Evolutionary conservation across 106 monocot genomes (phyloP).

Genomic region (Platanthera guangdongensis): DNA sequence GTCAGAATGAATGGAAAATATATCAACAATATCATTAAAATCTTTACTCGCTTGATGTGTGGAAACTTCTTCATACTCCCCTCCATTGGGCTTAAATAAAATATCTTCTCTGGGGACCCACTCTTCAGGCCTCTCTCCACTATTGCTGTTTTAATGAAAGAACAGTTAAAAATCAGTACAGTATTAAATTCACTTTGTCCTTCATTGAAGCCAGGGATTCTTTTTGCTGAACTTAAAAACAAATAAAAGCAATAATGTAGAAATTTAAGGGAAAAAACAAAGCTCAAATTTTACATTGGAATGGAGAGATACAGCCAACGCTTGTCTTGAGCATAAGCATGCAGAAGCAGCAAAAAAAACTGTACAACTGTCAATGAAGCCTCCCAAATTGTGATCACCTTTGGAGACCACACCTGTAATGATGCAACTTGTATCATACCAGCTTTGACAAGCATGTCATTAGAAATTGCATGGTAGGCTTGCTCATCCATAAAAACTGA

Average conservation of each 20-base stretch:
- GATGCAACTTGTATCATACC: background rate
- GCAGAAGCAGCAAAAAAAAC: constrained; percentile 66
- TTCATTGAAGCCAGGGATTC: background rate
- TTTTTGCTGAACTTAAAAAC: background rate
- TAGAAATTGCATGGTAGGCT: no score
- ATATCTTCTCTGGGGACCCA: constrained; percentile 56
- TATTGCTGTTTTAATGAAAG: constrained; percentile 29
- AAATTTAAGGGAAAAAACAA: background rate
- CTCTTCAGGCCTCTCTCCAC: constrained; percentile 71
- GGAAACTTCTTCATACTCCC: constrained; percentile 12
- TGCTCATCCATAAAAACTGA: no score
- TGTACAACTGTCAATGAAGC: constrained; percentile 71
- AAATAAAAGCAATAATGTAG: background rate
- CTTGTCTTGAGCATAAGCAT: constrained; percentile 88
- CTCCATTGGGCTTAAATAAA: background rate
- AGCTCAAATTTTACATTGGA: constrained; percentile 45
- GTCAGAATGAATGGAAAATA: constrained; percentile 60
- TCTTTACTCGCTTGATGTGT: constrained; percentile 24
- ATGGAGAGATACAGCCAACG: constrained; percentile 67
- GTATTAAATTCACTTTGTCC: background rate
- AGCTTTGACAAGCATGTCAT: no score
- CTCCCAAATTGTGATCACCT: constrained; percentile 64
- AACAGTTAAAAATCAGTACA: background rate
- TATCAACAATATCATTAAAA: constrained; percentile 36
- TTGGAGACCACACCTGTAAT: constrained; percentile 78